Base-by-base conservation (phyloP, 805 yeast species). In the Metschnikowia kunwiensis region DNA sequence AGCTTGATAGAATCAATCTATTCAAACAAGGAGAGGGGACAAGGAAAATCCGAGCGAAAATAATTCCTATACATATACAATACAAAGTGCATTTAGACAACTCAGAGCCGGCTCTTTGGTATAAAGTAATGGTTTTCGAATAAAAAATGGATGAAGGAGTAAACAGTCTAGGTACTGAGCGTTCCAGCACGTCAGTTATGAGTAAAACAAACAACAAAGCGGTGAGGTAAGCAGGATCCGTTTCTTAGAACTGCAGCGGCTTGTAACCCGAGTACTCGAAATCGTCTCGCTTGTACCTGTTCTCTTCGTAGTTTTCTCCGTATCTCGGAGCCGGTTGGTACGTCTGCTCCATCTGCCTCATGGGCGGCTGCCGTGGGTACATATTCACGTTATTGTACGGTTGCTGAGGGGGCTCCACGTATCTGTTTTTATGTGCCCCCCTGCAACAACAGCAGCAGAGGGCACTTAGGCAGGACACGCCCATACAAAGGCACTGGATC, bases 401-500 rank as follows among this genome's bases (percentile, higher is more conserved):
- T 41, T 41, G 43, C n/a, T 41, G 48, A 20, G 45, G 46, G 7
- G 48, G 55, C 34, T 51, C 46, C 30, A 47, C 44, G 34, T 42
- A 43, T n/a, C 44, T 27, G 24, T 40, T 40, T 25, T 40, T 29
- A 33, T 43, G 49, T 8, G 58, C 57, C 14, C 53, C 34, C 15
- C 66, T 34, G 49, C 70, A 59, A 70, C 67, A 79, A 70, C 57
- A 78, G 54, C 55, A 80, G 66, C 52, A 71, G 58, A 45, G 62
- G 43, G 51, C 77, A 49, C 45, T 82, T 61, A 44, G 60, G 38
- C 69, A 65, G 5, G 56, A 38, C 17, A 57, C 62, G 3, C 75
- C 79, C 50, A 85, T 81, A 46, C 77, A 76, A 22, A 72, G 43
- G 48, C 85, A 79, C 33, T 79, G 72, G 32, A 80, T 46, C 1